Percentiles rank a stretch among this genome's conserved stretches.
phyloP scores from a whole-genome alignment of 805 yeast species.

The Millerozyma miso region DNA sequence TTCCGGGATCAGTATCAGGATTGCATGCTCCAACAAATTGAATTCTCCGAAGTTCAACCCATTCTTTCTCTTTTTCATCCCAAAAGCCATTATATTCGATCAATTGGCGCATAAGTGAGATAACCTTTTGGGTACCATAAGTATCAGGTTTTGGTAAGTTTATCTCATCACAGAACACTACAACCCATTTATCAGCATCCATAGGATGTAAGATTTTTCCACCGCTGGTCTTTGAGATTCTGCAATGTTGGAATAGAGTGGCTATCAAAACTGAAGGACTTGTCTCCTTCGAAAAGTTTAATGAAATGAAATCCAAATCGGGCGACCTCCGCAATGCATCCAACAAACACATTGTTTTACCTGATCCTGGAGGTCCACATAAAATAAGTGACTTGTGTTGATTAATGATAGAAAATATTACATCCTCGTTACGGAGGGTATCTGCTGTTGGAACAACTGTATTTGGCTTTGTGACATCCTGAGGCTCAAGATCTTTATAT shows the following conservation, averaged over 20 bases:
- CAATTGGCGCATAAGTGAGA: constrained; percentile 70
- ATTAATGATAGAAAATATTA: constrained; percentile 53
- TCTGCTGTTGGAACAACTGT: constrained; percentile 76
- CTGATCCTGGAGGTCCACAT: constrained; percentile 98
- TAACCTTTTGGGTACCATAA: constrained; percentile 70
- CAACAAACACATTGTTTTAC: constrained; percentile 87
- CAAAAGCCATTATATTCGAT: constrained; percentile 76
- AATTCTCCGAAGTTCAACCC: constrained; percentile 63
- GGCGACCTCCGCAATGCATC: constrained; percentile 59
- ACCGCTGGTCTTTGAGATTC: constrained; percentile 45
- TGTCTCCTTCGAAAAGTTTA: constrained; percentile 83
- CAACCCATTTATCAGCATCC: constrained; percentile 62
- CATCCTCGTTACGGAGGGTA: constrained; percentile 60
- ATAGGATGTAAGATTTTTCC: constrained; percentile 60
- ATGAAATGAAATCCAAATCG: constrained; percentile 54
- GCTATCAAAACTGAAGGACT: constrained; percentile 56
- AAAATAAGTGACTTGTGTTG: constrained; percentile 60
- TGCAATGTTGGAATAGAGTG: constrained; percentile 70
- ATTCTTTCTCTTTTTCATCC: constrained; percentile 52
- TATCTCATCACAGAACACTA: constrained; percentile 87
- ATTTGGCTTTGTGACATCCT: constrained; percentile 57
- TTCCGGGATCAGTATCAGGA: constrained; percentile 78
- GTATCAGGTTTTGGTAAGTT: constrained; percentile 72
- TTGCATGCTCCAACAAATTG: constrained; percentile 96
- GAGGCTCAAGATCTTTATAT: constrained; percentile 46